Evolutionary conservation across 2,329 filamentous ascomycete genomes (phyloP), one percentile per base, ranked within the genome.

Genomic region (Calonectria fujianensis): DNA sequence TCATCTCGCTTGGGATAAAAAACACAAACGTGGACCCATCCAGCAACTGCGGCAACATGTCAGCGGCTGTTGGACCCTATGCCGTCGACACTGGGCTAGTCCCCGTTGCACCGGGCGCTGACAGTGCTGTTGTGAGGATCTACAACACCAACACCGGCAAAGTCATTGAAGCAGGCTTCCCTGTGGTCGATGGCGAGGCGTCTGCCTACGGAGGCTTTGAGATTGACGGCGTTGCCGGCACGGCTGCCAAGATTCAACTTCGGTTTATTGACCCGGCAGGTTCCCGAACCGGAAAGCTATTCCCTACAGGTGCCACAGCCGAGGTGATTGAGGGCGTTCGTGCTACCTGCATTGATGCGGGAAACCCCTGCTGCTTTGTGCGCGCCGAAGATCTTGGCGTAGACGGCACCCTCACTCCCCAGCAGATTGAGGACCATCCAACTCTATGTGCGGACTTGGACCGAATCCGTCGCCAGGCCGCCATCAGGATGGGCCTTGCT

Each of bases 1-100:
- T 94, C 79, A 89, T 92, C 1, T 90, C 91, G 18, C 84, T 94
- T 4, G 92, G 92, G 0, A 88, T 94, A 67, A 88, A 89, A 74
- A 87, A 91, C 76, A 83, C 85, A 3, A 84, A 86, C 57, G 87
- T 94, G 4, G 92, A 94, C 78, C 89, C 90, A 76, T 90, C 91
- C 0, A 90, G 92, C 45, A 94, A 94, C 79, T 94, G 93, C 80
- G 93, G 93, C 18, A 94, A 94, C 81, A 92, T 94, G 91, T 90
- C 86, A 6, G 88, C 89, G 57, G 90, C 90, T 0, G 88, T 94
- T 51, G 93, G 92, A 0, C 92, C 93, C 0, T 93, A 91, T 80
- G 91, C 91, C 3, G 85, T 92, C 16, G 90, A 93, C 78, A 83
- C 87, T 31, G 86, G 89, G 3, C 75, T 93, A 1, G 84, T 91